A percentile compares a stretch with the other conserved stretches of the same genome.
Conservation (phyloP, 305 asterid species). For the Fraxinus sp. region DNA sequence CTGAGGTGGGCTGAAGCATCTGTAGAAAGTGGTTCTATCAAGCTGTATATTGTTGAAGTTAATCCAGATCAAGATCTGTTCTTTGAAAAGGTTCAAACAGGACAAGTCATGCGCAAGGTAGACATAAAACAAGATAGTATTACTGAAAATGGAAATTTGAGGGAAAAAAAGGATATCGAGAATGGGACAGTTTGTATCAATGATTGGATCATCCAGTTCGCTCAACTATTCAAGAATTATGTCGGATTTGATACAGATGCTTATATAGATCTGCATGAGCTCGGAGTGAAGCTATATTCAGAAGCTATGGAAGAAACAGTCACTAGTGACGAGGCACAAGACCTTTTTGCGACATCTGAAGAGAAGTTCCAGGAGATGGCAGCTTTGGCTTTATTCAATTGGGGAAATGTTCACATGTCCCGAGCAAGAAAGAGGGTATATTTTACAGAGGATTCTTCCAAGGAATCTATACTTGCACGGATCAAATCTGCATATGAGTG, state of each 20-base stretch:
- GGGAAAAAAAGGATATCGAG: slow-evolving; percentile 27
- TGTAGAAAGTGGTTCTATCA: slow-evolving; percentile 54
- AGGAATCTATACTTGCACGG: slow-evolving; percentile 48
- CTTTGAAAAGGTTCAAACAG: slow-evolving; percentile 34
- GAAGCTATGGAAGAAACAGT: slow-evolving; percentile 79
- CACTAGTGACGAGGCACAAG: slow-evolving; percentile 87
- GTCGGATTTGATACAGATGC: slow-evolving; percentile 76
- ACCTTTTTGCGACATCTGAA: slow-evolving; percentile 53
- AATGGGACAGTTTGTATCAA: slow-evolving; percentile 52
- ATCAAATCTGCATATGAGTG: slow-evolving; percentile 60
- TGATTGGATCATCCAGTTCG: slow-evolving; percentile 83
- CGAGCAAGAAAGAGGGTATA: slow-evolving; percentile 67
- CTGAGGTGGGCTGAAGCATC: slow-evolving; percentile 83
- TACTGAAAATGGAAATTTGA: slow-evolving; percentile 43
- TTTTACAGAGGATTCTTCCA: slow-evolving; percentile 56
- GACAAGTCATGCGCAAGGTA: slow-evolving; percentile 19
- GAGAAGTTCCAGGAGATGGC: slow-evolving; percentile 89
- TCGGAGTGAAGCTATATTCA: slow-evolving; percentile 69
- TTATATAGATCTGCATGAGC: slow-evolving; percentile 73
- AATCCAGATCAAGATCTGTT: slow-evolving; percentile 73
- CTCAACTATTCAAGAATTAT: slow-evolving; percentile 67
- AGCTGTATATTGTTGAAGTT: slow-evolving; percentile 68
- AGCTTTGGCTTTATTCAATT: slow-evolving; percentile 85
- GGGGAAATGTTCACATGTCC: slow-evolving; percentile 86
- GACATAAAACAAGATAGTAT: slow-evolving; percentile 21